phyloP scores from a whole-genome alignment of 2,329 filamentous ascomycete genomes.

The Xylaria sp. region DNA sequence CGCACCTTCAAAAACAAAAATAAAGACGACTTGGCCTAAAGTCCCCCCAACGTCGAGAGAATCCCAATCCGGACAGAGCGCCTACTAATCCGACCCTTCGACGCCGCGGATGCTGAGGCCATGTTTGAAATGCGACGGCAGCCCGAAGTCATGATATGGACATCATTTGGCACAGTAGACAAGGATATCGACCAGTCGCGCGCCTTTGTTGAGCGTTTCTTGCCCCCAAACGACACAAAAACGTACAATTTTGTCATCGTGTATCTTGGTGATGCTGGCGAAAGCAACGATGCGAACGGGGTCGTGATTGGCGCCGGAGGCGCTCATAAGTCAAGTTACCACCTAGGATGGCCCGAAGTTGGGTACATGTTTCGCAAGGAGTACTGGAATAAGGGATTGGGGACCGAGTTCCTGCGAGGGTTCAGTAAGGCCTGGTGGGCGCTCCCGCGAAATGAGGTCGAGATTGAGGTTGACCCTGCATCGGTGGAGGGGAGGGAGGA shows the following conservation, averaged over 20 bases:
- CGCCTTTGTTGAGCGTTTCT: slow-evolving; percentile 53
- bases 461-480: slow-evolving; percentile 48
- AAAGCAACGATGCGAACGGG: slow-evolving; percentile 60
- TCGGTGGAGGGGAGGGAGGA: slow-evolving; percentile 46
- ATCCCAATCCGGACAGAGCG: slow-evolving; percentile 61
- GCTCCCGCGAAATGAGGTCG: slow-evolving; percentile 57
- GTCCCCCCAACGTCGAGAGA: slow-evolving; percentile 56
- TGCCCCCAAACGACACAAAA: slow-evolving; percentile 61
- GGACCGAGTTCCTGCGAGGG: slow-evolving; percentile 65
- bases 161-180: slow-evolving; percentile 57
- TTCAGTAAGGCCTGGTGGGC: slow-evolving; percentile 60
- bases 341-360: slow-evolving; percentile 66
- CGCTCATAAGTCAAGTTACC: slow-evolving; percentile 49
- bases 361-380: slow-evolving; percentile 68
- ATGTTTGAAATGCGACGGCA: slow-evolving; percentile 65
- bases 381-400: slow-evolving; percentile 67
- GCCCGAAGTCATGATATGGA: slow-evolving; percentile 72
- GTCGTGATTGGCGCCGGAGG: slow-evolving; percentile 63
- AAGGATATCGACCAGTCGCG: slow-evolving; percentile 57
- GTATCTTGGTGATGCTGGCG: slow-evolving; percentile 43
- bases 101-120: slow-evolving; percentile 60
- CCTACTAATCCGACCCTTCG: slow-evolving; percentile 64
- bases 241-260: slow-evolving; percentile 68
- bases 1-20: slow-evolving; percentile 47
- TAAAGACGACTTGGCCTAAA: slow-evolving; percentile 62